Evolutionary conservation across 2,329 filamentous ascomycete species (phyloP), one percentile per base, ranked within the genome.

Genomic region (Fusarium sp.): DNA sequence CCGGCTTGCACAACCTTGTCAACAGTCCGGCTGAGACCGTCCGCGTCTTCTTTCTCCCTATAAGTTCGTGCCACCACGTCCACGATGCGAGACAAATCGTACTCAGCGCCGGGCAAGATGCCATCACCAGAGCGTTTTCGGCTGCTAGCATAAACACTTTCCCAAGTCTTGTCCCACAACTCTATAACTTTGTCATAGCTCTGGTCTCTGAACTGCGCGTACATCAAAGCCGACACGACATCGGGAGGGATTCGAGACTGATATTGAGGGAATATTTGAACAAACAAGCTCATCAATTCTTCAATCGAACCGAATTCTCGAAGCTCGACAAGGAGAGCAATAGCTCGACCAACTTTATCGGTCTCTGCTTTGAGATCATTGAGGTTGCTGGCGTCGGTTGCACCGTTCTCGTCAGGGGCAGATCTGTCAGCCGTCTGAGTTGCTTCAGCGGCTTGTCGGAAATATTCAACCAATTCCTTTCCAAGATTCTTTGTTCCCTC

Each of bases 151-250:
- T 83, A 78, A 2, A 85, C 86, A 62, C 84, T 83, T 7, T 81
- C 70, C 56, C 90, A 83, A 3, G 88, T 84, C 24, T 89, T 76
- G 2, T 85, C 69, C 93, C 93, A 97, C 49, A 87, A 88, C 44
- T 84, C 77, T 64, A 87, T 84, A 20, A 95, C 88, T 50, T 86
- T 83, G 7, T 85, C 80, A 67, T 88, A 85, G 21, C 89, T 83
- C 38, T 82, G 78, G 19, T 89, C 85, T 50, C 83, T 80, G 42
- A 88, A 79, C 72, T 91, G 85, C 1, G 88, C 83, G 21, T 84
- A 80, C 90, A 97, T 94, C 58, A 95, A 77, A 10, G 89, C 84
- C 48, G 83, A 83, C 21, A 92, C 78, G 54, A 94, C 78, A 17
- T 80, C 76, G 4, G 88, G 77, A 0, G 89, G 86, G 17, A 86